Percentiles rank a stretch among this genome's conserved stretches.
Evolutionary conservation across 352 stramenopile species (phyloP).

Genomic region (Globisporangium sylvaticum): DNA sequence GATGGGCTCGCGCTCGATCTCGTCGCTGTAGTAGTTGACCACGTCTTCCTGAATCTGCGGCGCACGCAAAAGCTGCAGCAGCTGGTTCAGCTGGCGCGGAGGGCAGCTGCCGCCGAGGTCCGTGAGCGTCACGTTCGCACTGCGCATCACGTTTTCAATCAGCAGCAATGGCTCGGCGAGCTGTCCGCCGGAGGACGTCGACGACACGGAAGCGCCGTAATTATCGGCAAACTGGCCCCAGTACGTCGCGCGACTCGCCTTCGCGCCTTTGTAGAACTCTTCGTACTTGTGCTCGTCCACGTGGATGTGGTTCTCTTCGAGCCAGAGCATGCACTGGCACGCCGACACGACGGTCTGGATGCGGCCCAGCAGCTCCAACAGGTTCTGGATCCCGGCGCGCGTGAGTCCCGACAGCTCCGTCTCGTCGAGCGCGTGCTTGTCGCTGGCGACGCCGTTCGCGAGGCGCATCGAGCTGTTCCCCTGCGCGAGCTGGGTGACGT

Average conservation of each 20-base stretch:
- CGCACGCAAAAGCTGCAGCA: slow-evolving; percentile 50
- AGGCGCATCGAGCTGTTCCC: slow-evolving; percentile 16
- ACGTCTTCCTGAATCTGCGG: slow-evolving; percentile 53
- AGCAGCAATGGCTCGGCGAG: slow-evolving; percentile 43
- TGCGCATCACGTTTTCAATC: slow-evolving; percentile 78
- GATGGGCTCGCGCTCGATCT: slow-evolving; percentile 63
- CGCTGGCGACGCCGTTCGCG: slow-evolving; percentile 22
- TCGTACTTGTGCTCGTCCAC: slow-evolving; percentile 47
- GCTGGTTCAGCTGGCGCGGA: slow-evolving; percentile 41
- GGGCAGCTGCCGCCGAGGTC: slow-evolving; percentile 37
- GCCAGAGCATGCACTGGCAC: slow-evolving; percentile 66
- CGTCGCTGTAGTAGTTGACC: slow-evolving; percentile 53
- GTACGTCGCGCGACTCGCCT: slow-evolving; percentile 43
- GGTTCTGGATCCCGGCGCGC: slow-evolving; percentile 52
- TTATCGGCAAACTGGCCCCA: slow-evolving; percentile 67
- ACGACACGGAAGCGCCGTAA: slow-evolving; percentile 52
- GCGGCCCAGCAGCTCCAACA: slow-evolving; percentile 65
- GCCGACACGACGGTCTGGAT: slow-evolving; percentile 50
- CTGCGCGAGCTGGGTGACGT: slow-evolving; percentile 33
- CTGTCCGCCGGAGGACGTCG: slow-evolving; percentile 38
- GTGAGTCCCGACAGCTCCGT: slow-evolving; percentile 70
- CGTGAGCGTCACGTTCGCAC: slow-evolving; percentile 33
- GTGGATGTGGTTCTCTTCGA: slow-evolving; percentile 49
- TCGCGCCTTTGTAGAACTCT: slow-evolving; percentile 66
- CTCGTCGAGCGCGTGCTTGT: slow-evolving; percentile 34